Evolutionary conservation across 441 rosid species (phyloP).

Genomic region (Erodium moschatum): DNA sequence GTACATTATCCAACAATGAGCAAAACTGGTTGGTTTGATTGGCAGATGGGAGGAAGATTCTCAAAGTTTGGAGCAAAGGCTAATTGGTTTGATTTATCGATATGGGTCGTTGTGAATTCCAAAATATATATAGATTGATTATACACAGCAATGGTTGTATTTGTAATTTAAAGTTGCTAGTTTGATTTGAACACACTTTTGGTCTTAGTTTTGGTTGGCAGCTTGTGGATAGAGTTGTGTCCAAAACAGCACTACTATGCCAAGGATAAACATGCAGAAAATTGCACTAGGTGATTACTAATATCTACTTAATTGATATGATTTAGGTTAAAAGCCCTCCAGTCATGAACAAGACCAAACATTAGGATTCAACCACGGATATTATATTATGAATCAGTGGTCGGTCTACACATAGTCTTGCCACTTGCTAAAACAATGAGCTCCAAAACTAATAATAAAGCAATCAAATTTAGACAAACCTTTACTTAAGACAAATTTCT

Average conservation of each 20-base stretch:
- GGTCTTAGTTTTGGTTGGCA: background rate
- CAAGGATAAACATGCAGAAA: background rate
- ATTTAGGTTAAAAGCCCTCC: no score
- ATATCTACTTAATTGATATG: background rate
- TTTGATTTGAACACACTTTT: background rate
- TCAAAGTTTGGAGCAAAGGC: conserved; percentile 7
- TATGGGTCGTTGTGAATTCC: conserved; percentile 19
- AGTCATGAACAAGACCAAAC: no score
- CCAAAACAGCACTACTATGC: background rate
- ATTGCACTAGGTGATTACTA: background rate
- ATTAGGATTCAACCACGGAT: no score
- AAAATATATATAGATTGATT: background rate
- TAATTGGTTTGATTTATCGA: conserved; percentile 33
- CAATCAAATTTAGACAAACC: no score
- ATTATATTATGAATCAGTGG: no score
- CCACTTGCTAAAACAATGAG: no score
- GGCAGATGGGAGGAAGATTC: conserved; percentile 22
- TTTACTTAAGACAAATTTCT: no score
- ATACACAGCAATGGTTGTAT: background rate
- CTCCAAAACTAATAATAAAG: no score
- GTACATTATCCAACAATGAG: conserved; percentile 15
- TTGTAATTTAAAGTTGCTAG: background rate
- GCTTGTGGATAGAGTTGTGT: background rate
- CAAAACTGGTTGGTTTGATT: conserved; percentile 38
- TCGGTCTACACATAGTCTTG: no score